Conservation (phyloP, 2,329 filamentous ascomycete genomes). For the Fusarium clavum region DNA sequence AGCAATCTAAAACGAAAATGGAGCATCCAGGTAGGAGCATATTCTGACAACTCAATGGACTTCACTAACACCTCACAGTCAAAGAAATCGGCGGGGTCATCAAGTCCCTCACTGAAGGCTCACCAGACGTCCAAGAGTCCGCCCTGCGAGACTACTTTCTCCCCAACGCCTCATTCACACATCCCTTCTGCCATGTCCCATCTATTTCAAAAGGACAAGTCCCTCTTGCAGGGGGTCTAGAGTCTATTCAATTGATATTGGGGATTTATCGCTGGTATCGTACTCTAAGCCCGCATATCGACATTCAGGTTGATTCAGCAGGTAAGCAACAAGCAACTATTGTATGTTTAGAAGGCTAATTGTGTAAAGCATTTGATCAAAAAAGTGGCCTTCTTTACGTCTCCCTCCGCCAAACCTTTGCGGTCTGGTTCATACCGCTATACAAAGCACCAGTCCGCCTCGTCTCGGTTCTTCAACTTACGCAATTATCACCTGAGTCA, state of each 20-base stretch:
- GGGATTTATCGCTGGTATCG: constrained; percentile 87
- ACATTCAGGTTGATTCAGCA: constrained; percentile 71
- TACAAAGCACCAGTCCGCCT: constrained; percentile 76
- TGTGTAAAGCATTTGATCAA: constrained; percentile 72
- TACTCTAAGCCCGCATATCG: constrained; percentile 80
- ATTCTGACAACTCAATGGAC: neutral
- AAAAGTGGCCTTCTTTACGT: constrained; percentile 76
- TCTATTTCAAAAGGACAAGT: constrained; percentile 58
- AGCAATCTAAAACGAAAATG: constrained; percentile 21
- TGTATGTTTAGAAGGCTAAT: neutral
- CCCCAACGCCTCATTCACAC: constrained; percentile 76
- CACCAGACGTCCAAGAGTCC: constrained; percentile 71
- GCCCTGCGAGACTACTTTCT: constrained; percentile 80
- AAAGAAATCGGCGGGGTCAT: constrained; percentile 76
- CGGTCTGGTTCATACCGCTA: constrained; percentile 81
- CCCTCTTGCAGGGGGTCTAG: constrained; percentile 57
- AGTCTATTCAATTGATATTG: constrained; percentile 74
- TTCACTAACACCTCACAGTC: constrained; percentile 47
- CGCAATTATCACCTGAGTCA: constrained; percentile 54
- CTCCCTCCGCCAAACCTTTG: constrained; percentile 78
- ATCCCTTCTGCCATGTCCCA: constrained; percentile 81
- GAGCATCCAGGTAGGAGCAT: constrained; percentile 57
- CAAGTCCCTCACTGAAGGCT: constrained; percentile 73
- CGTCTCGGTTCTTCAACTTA: constrained; percentile 74
- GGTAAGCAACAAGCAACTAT: constrained; percentile 51